Base-by-base conservation (phyloP, 1,284 basidiomycete genomes). In the Leccinum pallidistipes region DNA sequence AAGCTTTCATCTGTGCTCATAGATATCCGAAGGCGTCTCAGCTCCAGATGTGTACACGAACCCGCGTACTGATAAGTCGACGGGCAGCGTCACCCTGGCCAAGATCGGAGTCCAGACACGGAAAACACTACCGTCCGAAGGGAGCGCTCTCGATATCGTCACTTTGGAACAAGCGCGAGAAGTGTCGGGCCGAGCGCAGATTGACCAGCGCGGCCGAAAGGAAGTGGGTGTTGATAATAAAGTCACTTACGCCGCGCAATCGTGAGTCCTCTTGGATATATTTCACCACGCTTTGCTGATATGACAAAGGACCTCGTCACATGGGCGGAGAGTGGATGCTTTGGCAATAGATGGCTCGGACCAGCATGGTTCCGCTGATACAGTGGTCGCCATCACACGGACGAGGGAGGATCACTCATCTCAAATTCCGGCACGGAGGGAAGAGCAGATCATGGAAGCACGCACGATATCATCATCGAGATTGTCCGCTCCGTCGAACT, bases 261-360 rank as follows among this genome's bases (percentile, higher is more conserved):
- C 3, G 66, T 68, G 47, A 65, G 65, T 54, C 10, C 14, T 50
- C 10, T 55, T 24, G 11, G 21, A 5, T 9, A 51, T 10, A 14
- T 54, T 31, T 40, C 10, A n/a, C 11, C 3, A 27, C 2, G 18
- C 6, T 40, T 1, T 16, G n/a, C 9, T 61, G 32, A 64, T 8
- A 31, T 49, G 9, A 40, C 27, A 40, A 12, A 29, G 60, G 54
- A 14, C 3, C n/a, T 14, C 10, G 31, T 60, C 45, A 40, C n/a
- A 24, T 43, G 64, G 59, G 31, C 38, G 6, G 3, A 45, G 27
- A 51, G 3, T 21, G 14, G 53, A 51, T 11, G 12, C 36, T 1
- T 24, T 9, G 16, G n/a, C 29, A 1, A 45, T 51, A 24, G 31
- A 11, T 12, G 12, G 16, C 21, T 54, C 6, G 8, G 32, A 14